Base-by-base conservation (phyloP, 106 monocot genomes). In the Phalaenopsis aphrodite region DNA sequence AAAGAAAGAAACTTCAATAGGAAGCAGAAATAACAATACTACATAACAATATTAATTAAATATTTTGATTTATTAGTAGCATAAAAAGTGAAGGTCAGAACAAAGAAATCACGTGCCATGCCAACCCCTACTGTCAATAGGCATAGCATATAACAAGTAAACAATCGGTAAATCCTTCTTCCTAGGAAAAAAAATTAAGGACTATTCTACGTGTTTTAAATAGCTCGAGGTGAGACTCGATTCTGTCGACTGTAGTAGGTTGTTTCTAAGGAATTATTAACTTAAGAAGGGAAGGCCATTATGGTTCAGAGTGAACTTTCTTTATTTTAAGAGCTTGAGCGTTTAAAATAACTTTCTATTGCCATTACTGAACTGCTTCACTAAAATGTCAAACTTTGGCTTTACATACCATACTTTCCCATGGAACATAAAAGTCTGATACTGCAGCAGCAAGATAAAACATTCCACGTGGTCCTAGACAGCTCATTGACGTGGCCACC, bases 391-490 rank as follows among this genome's bases (percentile, higher is more conserved):
- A 43, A 74, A n/a, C 45, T 74, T 74, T 74, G 42, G 21, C 1
- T 49, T 48, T 48, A 12, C 81, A 21, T 93, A 99, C 99, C 99
- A 99, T 99, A 81, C 81, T 87, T 52, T 91, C 89, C 99, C 95
- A 99, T 41, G 99, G 95, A 78, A 99, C 99, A 83, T 95, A 99
- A 74, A 99, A 99, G 72, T 99, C 95, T 17, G 99, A 99, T 5
- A 90, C 99, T 82, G 99, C 99, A 83, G 99, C 93, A 75, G 95
- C 93, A 86, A 99, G 94, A 79, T 93, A 95, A 84, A 99, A 93
- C 93, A 95, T 87, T 55, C 88, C 94, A 61, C 64, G 82, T 55
- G 81, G 66, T 12, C 84, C 84, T 82, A 95, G 78, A 81, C 58
- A 75, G 19, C 65, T 82, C 90, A 99, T 93, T 23, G 95, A 95